A percentile compares a stretch with the other conserved stretches of the same genome.
Evolutionary conservation across 192 early-diverging fungal genomes (phyloP).

Genomic region (Entophlyctis luteolus): DNA sequence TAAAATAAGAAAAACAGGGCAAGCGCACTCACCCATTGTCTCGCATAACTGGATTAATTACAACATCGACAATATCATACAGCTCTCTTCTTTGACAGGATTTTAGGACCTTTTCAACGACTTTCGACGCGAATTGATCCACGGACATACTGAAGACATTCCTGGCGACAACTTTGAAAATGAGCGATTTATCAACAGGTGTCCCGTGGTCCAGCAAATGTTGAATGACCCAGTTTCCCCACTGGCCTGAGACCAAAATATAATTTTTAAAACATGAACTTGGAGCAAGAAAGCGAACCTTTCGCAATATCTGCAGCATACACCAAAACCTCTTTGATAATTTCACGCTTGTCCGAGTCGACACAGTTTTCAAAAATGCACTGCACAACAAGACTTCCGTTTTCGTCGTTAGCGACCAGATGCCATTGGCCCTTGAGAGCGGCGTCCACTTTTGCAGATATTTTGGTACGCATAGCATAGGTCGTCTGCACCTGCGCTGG

Average conservation of each 20-base stretch:
- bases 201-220: conserved; percentile 67
- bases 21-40: conserved; percentile 24
- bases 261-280: neutral
- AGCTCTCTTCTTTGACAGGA: conserved; percentile 41
- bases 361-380: conserved; percentile 73
- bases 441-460: conserved; percentile 60
- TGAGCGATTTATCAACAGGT: conserved; percentile 50
- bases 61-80: conserved; percentile 44
- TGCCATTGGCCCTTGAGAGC: conserved; percentile 61
- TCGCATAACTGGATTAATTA: conserved; percentile 29
- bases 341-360: conserved; percentile 61
- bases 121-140: conserved; percentile 75
- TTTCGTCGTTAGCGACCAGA: conserved; percentile 69
- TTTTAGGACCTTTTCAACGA: conserved; percentile 68
- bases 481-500: conserved; percentile 29
- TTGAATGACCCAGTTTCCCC: conserved; percentile 83
- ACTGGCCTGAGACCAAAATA: conserved; percentile 49
- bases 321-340: conserved; percentile 60
- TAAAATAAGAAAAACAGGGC: conserved; percentile 7
- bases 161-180: conserved; percentile 41
- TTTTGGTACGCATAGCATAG: conserved; percentile 16
- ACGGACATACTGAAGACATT: conserved; percentile 53
- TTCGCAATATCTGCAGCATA: conserved; percentile 61
- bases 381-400: conserved; percentile 70
- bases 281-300: conserved; percentile 25